Evolutionary conservation across 2,329 filamentous ascomycete genomes (phyloP).

Genomic region (Dactylonectria macrodidyma): DNA sequence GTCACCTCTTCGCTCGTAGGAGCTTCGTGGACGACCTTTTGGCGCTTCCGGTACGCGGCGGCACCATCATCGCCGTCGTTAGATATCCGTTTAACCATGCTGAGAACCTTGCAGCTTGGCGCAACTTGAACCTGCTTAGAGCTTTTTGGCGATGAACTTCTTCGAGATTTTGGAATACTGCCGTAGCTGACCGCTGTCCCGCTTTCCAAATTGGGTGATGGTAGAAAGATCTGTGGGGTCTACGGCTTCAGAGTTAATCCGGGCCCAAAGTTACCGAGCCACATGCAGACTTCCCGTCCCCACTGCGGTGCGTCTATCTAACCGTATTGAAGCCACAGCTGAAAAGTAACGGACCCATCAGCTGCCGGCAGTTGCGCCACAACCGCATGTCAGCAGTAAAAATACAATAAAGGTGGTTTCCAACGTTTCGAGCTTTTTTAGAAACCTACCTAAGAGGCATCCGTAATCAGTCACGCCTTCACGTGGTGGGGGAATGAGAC

Average conservation of each 20-base stretch:
- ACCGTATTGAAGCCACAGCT: neutral
- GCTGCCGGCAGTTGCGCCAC: slow-evolving; percentile 20
- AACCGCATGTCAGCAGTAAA: slow-evolving; percentile 12
- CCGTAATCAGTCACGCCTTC: slow-evolving; percentile 34
- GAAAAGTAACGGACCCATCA: neutral
- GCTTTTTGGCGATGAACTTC: slow-evolving; percentile 35
- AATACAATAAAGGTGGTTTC: neutral
- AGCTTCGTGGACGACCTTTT: slow-evolving; percentile 69
- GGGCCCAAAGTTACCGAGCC: neutral
- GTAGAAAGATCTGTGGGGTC: slow-evolving; percentile 10
- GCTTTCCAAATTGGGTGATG: slow-evolving; percentile 42
- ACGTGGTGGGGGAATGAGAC: slow-evolving; percentile 45
- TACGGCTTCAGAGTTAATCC: slow-evolving; percentile 36
- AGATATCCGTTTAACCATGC: slow-evolving; percentile 63
- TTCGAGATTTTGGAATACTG: slow-evolving; percentile 56
- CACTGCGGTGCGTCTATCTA: neutral
- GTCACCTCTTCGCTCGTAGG: slow-evolving; percentile 74
- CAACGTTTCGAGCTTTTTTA: neutral
- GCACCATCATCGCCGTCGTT: slow-evolving; percentile 58
- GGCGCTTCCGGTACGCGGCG: slow-evolving; percentile 65
- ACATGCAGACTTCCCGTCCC: neutral
- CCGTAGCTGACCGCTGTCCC: slow-evolving; percentile 51
- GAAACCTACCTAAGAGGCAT: too few relatives aligned
- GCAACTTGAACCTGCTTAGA: slow-evolving; percentile 31
- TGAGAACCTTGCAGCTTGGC: slow-evolving; percentile 41